A percentile compares a stretch with the other conserved stretches of the same genome.
Conservation (phyloP, 257 asterid genomes). For the Solanum lycopersicoides region DNA sequence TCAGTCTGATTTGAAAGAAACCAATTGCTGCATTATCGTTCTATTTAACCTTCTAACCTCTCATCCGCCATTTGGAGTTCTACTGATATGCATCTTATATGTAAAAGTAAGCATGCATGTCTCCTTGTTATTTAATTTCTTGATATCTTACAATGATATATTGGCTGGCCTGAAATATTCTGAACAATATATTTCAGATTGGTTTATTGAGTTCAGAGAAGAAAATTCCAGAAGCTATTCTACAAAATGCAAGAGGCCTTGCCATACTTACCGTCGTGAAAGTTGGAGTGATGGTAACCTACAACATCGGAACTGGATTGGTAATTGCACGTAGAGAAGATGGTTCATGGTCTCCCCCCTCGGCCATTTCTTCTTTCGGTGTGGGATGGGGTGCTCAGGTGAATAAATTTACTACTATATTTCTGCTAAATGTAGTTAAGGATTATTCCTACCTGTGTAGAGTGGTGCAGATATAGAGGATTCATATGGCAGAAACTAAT, state of each 20-base stretch:
- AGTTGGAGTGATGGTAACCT: conserved; percentile 92
- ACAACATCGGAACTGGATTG: conserved; percentile 90
- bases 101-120: not conserved
- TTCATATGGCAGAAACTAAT: not conserved
- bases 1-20: not conserved
- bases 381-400: conserved; percentile 99
- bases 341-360: conserved; percentile 98
- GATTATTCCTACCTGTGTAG: not conserved
- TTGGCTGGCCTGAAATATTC: not conserved
- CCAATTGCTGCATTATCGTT: not conserved
- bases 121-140: not conserved
- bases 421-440: not conserved
- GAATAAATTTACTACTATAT: not conserved
- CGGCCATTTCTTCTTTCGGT: conserved; percentile 89
- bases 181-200: conserved; percentile 36
- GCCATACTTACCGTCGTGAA: conserved; percentile 86
- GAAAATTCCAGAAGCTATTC: conserved; percentile 82
- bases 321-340: conserved; percentile 87
- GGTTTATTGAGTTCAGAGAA: conserved; percentile 67
- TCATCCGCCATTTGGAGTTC: not conserved
- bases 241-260: conserved; percentile 83
- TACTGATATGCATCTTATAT: not conserved
- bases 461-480: not conserved
- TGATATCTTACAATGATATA: not conserved
- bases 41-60: not conserved